Conservation (phyloP, 2,329 filamentous ascomycete species). For the Paracoccidioides brasiliensis region DNA sequence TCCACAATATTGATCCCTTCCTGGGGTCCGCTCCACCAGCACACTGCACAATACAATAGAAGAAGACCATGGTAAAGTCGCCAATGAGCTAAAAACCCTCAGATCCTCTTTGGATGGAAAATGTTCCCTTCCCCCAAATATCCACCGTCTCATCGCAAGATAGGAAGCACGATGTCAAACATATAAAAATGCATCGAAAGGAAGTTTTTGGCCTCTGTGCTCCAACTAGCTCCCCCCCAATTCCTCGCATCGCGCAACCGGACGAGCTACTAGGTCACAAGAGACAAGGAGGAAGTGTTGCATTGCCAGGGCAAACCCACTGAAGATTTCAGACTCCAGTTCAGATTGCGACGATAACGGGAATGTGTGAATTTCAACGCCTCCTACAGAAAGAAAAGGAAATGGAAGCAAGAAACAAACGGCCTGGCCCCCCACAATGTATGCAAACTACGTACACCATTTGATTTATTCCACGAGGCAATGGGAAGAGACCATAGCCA, state of each 20-base stretch:
- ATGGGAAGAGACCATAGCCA: no score
- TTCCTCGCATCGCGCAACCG: background rate
- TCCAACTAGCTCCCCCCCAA: background rate
- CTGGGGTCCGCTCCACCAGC: background rate
- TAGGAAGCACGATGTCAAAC: background rate
- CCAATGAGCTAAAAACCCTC: background rate
- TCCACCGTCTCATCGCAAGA: background rate
- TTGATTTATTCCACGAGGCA: no score
- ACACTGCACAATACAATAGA: background rate
- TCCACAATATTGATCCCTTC: background rate
- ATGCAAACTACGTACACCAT: background rate
- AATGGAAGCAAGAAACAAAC: background rate
- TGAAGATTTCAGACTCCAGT: background rate
- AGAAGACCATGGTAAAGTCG: background rate
- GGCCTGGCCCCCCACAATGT: background rate
- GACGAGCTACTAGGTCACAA: background rate
- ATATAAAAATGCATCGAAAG: background rate
- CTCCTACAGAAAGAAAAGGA: background rate
- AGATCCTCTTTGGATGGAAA: background rate
- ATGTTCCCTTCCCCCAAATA: background rate
- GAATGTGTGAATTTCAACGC: constrained; percentile 4
- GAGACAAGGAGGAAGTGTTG: background rate
- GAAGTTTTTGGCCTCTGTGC: background rate
- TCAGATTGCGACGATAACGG: constrained; percentile 14
- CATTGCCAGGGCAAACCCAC: background rate